Base-by-base conservation (phyloP, 2,329 filamentous ascomycete genomes). In the Cordyceps farinosa region DNA sequence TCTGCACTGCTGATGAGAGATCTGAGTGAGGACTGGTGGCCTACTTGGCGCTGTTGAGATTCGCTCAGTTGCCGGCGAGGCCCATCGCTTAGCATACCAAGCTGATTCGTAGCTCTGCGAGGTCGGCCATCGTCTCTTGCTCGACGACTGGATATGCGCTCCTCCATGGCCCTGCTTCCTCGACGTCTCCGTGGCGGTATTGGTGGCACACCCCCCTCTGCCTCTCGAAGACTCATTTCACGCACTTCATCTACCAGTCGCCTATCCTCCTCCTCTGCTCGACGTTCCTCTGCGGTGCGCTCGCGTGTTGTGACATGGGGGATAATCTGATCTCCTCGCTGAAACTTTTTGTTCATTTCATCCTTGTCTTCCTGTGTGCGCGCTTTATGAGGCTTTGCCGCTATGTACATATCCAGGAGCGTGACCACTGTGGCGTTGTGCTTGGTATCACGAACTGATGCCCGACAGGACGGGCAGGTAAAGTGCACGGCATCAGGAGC, bases 391-490 rank as follows among this genome's bases (percentile, higher is more conserved):
- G 95, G 94, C 71, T 96, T 91, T 51, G 90, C 87, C 32, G 87
- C 82, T 42, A 97, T 78, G 69, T 91, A 92, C 84, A 97, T 94
- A 62, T 98, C 94, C 65, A 99, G 79, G 52, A 98, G 80, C 2
- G 92, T 96, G 9, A 89, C 93, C 58, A 97, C 90, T 30, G 90
- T 92, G 64, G 95, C 91, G 84, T 98, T 96, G 71, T 92, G 92
- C 72, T 88, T 87, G 50, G 94, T 97, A 70, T 90, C 91, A 66
- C 93, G 88, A 65, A 99, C 94, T 13, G 83, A 78, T 52, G 92
- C 91, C 67, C 95, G 91, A 78, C 95, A 99, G 77, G 92, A 90
- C 47, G 95, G 95, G 78, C 95, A 99, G 52, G 92, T 97, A 75
- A 92, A 96, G 72, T 84, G 72, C 66, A 77, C 69, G 70, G 80